Conservation (phyloP, 163 green algal genomes). For the Scenedesmus sp. region DNA sequence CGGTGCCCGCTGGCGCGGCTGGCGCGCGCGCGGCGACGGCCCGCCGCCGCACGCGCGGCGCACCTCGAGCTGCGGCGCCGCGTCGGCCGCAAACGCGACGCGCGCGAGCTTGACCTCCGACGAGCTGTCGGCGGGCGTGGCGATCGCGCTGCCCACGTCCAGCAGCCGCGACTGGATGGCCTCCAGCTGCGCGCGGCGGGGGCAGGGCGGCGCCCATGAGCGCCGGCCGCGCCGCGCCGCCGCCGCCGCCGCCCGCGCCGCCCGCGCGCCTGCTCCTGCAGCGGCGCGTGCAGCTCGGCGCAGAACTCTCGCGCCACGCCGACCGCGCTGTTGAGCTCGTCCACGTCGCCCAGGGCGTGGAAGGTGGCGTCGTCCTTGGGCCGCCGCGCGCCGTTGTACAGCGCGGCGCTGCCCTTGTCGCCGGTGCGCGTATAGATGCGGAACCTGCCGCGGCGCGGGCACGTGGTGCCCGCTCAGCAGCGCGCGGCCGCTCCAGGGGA, state of each 20-base stretch:
- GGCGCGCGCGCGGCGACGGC: too few species aligned
- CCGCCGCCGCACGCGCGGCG: too few species aligned
- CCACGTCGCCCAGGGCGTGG: slow-evolving; percentile 90
- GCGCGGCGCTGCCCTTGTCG: slow-evolving; percentile 79
- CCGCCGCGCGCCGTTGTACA: slow-evolving; percentile 85
- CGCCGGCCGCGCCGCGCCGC: too few species aligned
- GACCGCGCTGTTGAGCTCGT: slow-evolving; percentile 93
- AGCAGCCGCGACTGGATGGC: slow-evolving; percentile 91
- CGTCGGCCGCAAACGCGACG: slow-evolving; percentile 65
- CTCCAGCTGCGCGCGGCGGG: slow-evolving; percentile 63
- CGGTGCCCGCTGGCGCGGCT: too few species aligned
- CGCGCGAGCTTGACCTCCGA: slow-evolving; percentile 72
- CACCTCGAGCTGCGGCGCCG: slow-evolving; percentile 77
- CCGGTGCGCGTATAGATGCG: slow-evolving; percentile 95
- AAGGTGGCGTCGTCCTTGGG: slow-evolving; percentile 83
- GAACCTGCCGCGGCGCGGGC: slow-evolving; percentile 65
- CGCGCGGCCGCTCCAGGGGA: too few species aligned
- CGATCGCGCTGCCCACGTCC: slow-evolving; percentile 91
- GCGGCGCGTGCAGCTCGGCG: neutral
- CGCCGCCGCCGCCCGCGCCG: too few species aligned
- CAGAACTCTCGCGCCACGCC: slow-evolving; percentile 78
- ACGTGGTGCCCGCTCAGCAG: too few species aligned
- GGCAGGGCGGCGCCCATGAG: too few species aligned
- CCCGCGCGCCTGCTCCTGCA: slow-evolving; percentile 32
- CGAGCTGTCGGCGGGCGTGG: slow-evolving; percentile 77